phyloP scores from a whole-genome alignment of 371 early-diverging fungal genomes.

The Neoconidiobolus thromboides region DNA sequence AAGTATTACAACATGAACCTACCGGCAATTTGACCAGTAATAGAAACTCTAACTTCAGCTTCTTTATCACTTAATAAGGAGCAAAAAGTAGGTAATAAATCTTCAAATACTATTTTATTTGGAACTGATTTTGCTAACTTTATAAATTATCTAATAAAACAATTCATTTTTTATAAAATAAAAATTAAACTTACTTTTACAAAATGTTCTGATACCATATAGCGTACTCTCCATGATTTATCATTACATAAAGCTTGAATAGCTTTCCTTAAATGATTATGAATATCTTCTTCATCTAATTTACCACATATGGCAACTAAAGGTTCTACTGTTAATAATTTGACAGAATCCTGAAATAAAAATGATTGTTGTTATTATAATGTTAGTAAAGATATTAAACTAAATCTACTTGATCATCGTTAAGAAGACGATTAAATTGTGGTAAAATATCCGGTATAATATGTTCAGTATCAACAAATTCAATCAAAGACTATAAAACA shows the following conservation, averaged over 20 bases:
- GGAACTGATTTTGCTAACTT: no score
- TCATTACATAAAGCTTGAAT: conserved; percentile 65
- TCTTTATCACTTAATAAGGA: conserved; percentile 79
- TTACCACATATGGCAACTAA: conserved; percentile 75
- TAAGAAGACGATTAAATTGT: conserved; percentile 50
- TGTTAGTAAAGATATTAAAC: background rate
- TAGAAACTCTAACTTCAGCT: conserved; percentile 92
- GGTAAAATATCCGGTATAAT: conserved; percentile 56
- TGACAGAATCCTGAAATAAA: conserved; percentile 67
- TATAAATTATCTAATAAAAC: background rate
- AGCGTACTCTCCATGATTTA: conserved; percentile 94
- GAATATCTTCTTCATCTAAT: conserved; percentile 53
- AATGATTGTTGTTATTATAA: background rate
- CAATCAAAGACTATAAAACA: conserved; percentile 29
- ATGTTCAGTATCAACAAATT: conserved; percentile 45
- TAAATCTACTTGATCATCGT: conserved; percentile 53
- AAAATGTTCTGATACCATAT: conserved; percentile 94
- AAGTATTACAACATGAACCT: conserved; percentile 6
- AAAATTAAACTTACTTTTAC: conserved; percentile 35
- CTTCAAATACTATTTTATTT: conserved; percentile 34
- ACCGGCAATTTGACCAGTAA: conserved; percentile 73
- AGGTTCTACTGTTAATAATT: conserved; percentile 81
- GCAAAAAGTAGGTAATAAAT: conserved; percentile 54
- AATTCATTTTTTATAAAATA: background rate
- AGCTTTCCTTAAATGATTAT: conserved; percentile 43